Evolutionary conservation across 2,329 filamentous ascomycete species (phyloP).

Genomic region (Diplodia mutila): DNA sequence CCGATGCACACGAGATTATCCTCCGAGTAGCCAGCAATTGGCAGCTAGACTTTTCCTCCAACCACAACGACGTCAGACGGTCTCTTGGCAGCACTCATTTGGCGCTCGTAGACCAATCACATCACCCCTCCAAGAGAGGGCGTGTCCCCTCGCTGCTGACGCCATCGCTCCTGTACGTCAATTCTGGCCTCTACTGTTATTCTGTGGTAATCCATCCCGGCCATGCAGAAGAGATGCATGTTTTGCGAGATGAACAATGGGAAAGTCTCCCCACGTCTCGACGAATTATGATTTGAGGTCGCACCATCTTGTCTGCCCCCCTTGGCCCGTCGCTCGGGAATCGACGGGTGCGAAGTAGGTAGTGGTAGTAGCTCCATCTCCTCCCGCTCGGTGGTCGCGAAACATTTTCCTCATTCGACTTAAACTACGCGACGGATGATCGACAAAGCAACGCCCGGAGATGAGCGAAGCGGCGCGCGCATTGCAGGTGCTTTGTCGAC

Average conservation of each 20-base stretch:
- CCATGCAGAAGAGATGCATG: background rate
- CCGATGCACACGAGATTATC: background rate
- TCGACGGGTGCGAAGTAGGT: too few relatives aligned
- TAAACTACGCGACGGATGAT: background rate
- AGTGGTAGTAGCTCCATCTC: too few relatives aligned
- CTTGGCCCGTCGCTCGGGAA: background rate
- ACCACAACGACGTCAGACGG: background rate
- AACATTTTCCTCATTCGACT: conserved; percentile 2
- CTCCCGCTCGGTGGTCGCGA: conserved; percentile 9
- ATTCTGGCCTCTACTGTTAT: too few relatives aligned
- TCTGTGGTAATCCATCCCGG: too few relatives aligned
- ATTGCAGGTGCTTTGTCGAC: background rate
- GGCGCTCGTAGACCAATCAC: background rate
- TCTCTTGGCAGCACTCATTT: background rate
- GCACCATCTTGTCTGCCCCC: too few relatives aligned
- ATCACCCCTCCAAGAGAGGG: background rate
- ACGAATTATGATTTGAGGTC: background rate
- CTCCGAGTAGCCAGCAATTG: background rate
- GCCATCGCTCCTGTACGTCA: background rate
- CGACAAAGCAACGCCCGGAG: background rate
- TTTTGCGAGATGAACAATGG: background rate
- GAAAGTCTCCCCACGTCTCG: background rate
- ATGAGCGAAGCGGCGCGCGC: background rate
- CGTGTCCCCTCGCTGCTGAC: background rate
- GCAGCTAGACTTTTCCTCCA: background rate